Evolutionary conservation across 208 protist species (phyloP).

Genomic region (Vickermania spadyakhi): DNA sequence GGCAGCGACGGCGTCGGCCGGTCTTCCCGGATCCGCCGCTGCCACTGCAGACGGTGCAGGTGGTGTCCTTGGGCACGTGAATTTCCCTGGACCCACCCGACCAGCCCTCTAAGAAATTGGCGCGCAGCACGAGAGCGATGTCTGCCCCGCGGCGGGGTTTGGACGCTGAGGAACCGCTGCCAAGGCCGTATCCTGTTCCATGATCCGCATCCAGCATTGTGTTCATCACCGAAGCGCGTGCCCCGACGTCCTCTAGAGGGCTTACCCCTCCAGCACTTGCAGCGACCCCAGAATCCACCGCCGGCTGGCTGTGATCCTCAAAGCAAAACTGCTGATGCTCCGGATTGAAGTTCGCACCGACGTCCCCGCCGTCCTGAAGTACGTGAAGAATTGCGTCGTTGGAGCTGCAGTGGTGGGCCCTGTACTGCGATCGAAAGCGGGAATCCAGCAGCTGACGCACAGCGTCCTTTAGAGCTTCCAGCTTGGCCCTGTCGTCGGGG

Average conservation of each 20-base stretch:
- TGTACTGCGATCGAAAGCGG: conserved; percentile 50
- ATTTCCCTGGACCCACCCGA: background rate
- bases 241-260: no score
- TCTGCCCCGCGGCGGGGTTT: background rate
- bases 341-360: conserved; percentile 72
- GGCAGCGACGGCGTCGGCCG: background rate
- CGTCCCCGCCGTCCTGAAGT: conserved; percentile 54
- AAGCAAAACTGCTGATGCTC: conserved; percentile 67
- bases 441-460: conserved; percentile 45
- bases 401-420: conserved; percentile 51
- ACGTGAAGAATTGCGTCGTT: conserved; percentile 73
- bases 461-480: conserved; percentile 42
- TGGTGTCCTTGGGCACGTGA: background rate
- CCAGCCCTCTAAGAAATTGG: background rate
- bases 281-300: conserved; percentile 11
- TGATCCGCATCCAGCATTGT: background rate
- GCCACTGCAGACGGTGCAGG: background rate
- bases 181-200: background rate
- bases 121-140: background rate
- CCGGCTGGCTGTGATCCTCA: conserved; percentile 45
- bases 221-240: background rate
- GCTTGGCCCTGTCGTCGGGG: conserved; percentile 21
- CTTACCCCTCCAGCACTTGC: no score
- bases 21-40: no score
- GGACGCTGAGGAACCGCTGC: background rate